These are phyloP conservation scores for Diaporthe sp. DNA, from an alignment of 2,329 filamentous ascomycete genomes.

Conservation along the genomic window DNA sequence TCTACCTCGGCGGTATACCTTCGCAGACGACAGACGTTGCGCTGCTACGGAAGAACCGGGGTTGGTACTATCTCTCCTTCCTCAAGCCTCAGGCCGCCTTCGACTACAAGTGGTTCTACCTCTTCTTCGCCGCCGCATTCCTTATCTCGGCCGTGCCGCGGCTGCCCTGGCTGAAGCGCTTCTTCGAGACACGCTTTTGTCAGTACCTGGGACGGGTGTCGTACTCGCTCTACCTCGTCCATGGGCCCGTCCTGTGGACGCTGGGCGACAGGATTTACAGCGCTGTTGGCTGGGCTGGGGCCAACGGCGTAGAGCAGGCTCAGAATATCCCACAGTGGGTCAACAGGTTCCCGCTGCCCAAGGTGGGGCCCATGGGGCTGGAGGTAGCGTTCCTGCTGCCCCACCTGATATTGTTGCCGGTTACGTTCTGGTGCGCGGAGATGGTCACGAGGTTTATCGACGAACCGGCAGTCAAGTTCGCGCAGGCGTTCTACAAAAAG, in stretches of 20 bases:
- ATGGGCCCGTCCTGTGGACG: slow-evolving; percentile 69
- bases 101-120: slow-evolving; percentile 75
- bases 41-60: slow-evolving; percentile 62
- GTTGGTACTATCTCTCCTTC: slow-evolving; percentile 69
- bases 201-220: slow-evolving; percentile 73
- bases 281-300: slow-evolving; percentile 65
- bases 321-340: slow-evolving; percentile 66
- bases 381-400: slow-evolving; percentile 69
- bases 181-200: slow-evolving; percentile 68
- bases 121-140: slow-evolving; percentile 69
- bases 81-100: slow-evolving; percentile 74
- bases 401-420: slow-evolving; percentile 68
- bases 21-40: slow-evolving; percentile 59
- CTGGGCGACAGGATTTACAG: slow-evolving; percentile 73
- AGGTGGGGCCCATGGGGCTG: slow-evolving; percentile 67
- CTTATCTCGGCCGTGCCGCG: slow-evolving; percentile 66
- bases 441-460: slow-evolving; percentile 66
- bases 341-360: slow-evolving; percentile 64
- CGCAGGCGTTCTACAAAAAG: slow-evolving; percentile 66
- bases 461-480: slow-evolving; percentile 68
- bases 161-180: slow-evolving; percentile 65
- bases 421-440: slow-evolving; percentile 69
- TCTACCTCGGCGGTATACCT: slow-evolving; percentile 72
- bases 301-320: slow-evolving; percentile 57
- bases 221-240: slow-evolving; percentile 72